phyloP scores from a whole-genome alignment of 1,284 basidiomycete genomes.

The Ceratobasidium sp. region DNA sequence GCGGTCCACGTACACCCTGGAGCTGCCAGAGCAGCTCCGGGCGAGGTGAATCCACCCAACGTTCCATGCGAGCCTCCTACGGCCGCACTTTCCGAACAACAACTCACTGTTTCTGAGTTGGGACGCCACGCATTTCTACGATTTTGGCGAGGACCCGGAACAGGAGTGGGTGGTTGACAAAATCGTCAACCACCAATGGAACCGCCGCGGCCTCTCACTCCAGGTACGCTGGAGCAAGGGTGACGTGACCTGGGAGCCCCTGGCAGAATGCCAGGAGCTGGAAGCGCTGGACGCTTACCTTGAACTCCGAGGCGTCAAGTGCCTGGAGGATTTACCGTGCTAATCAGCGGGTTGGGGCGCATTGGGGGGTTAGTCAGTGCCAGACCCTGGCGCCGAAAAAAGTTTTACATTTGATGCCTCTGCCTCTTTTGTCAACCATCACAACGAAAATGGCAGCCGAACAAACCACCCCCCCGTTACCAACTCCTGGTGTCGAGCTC shows the following conservation, averaged over 20 bases:
- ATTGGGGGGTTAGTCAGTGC: too few species aligned
- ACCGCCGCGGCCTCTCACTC: constrained; percentile 6
- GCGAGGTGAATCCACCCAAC: constrained; percentile 38
- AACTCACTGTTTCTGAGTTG: constrained; percentile 39
- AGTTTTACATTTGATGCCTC: too few species aligned
- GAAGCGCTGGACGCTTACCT: too few species aligned
- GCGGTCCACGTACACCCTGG: constrained; percentile 30
- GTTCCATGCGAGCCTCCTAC: constrained; percentile 44
- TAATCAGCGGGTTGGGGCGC: too few species aligned
- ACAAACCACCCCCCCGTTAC: too few species aligned
- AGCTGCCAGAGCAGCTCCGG: constrained; percentile 39
- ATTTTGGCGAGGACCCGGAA: constrained; percentile 29
- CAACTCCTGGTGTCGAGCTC: too few species aligned
- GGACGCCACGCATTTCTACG: neutral
- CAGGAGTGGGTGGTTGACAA: constrained; percentile 11
- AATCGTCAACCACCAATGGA: constrained; percentile 32
- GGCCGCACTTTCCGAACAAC: constrained; percentile 39
- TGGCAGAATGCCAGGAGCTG: neutral
- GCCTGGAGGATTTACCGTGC: too few species aligned
- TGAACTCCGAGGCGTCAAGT: too few species aligned
- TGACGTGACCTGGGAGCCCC: constrained; percentile 29
- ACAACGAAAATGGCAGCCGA: too few species aligned
- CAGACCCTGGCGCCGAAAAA: too few species aligned
- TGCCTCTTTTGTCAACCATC: too few species aligned
- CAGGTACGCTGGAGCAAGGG: constrained; percentile 5